Evolutionary conservation across 306 rosid genomes (phyloP).

Genomic region (Begonia masoniana): DNA sequence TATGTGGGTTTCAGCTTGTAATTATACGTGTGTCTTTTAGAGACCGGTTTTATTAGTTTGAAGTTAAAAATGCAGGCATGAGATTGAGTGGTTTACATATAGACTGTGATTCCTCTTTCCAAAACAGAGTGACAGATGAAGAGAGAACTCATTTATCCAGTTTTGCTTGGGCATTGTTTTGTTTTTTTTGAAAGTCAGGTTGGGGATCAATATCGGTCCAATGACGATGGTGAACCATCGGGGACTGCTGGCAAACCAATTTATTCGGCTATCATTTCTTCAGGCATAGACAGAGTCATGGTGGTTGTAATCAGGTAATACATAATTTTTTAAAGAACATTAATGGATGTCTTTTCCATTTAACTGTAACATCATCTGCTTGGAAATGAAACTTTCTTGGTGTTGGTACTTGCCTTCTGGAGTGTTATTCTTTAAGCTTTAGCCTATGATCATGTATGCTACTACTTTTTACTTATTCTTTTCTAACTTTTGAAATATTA

Average conservation of each 20-base stretch:
- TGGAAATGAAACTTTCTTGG: not conserved
- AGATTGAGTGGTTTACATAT: too few relatives aligned
- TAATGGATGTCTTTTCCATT: not conserved
- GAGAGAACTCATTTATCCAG: not conserved
- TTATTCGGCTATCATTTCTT: conserved; percentile 65
- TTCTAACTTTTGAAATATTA: conserved; percentile 8
- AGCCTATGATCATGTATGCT: not conserved
- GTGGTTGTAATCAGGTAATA: conserved; percentile 85
- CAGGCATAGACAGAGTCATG: conserved; percentile 91
- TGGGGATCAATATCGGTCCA: conserved; percentile 83
- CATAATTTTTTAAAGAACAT: not conserved
- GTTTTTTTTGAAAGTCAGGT: conserved; percentile 30
- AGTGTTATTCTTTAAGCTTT: not conserved
- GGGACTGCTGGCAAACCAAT: conserved; percentile 97
- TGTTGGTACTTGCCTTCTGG: not conserved
- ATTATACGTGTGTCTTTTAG: too few relatives aligned
- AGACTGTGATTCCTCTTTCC: too few relatives aligned
- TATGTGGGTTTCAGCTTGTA: too few relatives aligned
- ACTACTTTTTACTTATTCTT: not conserved
- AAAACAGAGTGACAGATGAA: not conserved
- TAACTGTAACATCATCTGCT: not conserved
- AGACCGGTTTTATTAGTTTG: too few relatives aligned
- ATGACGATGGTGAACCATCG: conserved; percentile 92
- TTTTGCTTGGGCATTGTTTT: not conserved
- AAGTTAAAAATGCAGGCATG: too few relatives aligned